Base-by-base conservation (phyloP, 2,329 filamentous ascomycete species). In the Elsinoe perseae region DNA sequence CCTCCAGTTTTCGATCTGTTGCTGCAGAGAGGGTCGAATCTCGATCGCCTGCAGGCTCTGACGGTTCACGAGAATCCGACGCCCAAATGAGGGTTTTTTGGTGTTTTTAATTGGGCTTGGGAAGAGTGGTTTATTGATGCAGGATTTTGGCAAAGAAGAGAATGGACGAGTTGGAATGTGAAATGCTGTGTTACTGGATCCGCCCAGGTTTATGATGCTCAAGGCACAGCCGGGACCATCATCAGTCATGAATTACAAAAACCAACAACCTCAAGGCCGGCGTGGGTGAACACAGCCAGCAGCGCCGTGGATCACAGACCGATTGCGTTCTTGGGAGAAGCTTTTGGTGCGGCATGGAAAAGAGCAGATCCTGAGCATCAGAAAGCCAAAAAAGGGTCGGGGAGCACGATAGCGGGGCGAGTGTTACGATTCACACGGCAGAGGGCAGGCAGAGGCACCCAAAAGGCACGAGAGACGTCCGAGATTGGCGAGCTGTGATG, bases 221-320 rank as follows among this genome's bases (percentile, higher is more conserved):
- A n/a, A 50, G 48, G 30, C 48, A 52, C 48, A 36, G 48, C 18
- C 20, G 16, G 30, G n/a, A 36, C 10, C 40, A 34, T 36, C 28
- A 52, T 52, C 48, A 52, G 48, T 52, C 48, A 52, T 14, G 54
- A 16, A 46, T 50, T 46, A 46, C 38, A 56, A 44, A 56, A 50
- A 14, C 18, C 40, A 50, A 21, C 32, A 27, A 46, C 44, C 32
- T 36, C n/a, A 14, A n/a, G 12, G n/a, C 32, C 38, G 34, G n/a
- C 52, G 52, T 43, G 38, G 52, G 52, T 21, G 28, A 36, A 30
- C 48, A 36, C 48, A 34, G 48, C 48, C 48, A 52, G 30, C 23
- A 36, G 30, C 18, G 30, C 48, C 48, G 48, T 52, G 48, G 48
- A 36, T 52, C 48, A 52, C 48, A n/a, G 38, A n/a, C 32, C 38